Base-by-base conservation (phyloP, 2,329 filamentous ascomycete genomes). In the Dactylellina cionopaga region DNA sequence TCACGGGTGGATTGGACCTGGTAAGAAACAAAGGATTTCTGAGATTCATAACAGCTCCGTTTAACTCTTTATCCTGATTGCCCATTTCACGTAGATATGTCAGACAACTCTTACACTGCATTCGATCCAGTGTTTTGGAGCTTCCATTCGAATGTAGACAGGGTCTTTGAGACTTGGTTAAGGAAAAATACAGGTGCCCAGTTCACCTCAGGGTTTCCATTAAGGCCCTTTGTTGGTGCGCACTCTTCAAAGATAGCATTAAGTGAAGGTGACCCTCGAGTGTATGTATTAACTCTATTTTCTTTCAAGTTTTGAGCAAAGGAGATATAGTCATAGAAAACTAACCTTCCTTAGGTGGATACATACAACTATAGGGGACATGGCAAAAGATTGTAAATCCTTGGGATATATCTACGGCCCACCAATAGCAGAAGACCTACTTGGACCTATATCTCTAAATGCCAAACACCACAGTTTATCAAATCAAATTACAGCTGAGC, bases 361-460 rank as follows among this genome's bases (percentile, higher is more conserved):
- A n/a, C 68, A 63, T 31, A 70, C 70, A 24, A 74, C 64, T 3
- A 70, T 74, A 11, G 70, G 70, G 10, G 70, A 70, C 37, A 74
- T 70, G 64, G 27, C 56, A 1, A 63, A 52, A 58, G 25, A 44
- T 29, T 58, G 46, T 35, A 46, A 56, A 24, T 52, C 46, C 0
- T 19, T 74, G 1, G 63, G 70, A 13, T 70, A 74, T 35, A 41
- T 51, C 25, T 63, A 56, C 39, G 47, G 37, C 10, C 39, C 55
- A 11, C 51, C 66, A 7, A 47, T 10, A 11, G 10, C 2, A 15
- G 41, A 59, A n/a, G n/a, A n/a, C n/a, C n/a, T n/a, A n/a, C n/a
- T n/a, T n/a, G n/a, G n/a, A n/a, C n/a, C 17, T 10, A 59, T 5
- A 22, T 59, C 5, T 47, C 27, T 1, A 29, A 11, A 47, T 5